Percentiles rank a stretch among this genome's conserved stretches.
phyloP scores from a whole-genome alignment of 2,329 filamentous ascomycete species.

The Ophiostoma australiae region DNA sequence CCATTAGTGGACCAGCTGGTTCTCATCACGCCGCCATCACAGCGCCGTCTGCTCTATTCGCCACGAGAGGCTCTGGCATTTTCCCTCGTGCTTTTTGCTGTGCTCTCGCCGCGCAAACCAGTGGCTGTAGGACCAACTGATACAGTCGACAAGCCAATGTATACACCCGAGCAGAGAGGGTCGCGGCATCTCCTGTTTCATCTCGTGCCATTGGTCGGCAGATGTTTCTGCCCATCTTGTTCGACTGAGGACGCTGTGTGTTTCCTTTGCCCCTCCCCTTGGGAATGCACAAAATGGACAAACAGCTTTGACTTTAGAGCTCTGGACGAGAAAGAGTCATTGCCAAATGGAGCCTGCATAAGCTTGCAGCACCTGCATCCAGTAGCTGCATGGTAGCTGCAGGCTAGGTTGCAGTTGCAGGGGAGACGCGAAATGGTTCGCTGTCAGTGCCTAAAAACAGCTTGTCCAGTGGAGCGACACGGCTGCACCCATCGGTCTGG shows the following conservation, averaged over 20 bases:
- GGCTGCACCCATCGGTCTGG: conserved; percentile 20
- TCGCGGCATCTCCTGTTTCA: conserved; percentile 25
- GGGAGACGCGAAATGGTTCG: conserved; percentile 29
- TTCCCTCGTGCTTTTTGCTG: background rate
- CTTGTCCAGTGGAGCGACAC: conserved; percentile 17
- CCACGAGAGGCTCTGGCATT: conserved; percentile 1
- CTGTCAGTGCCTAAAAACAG: conserved; percentile 31
- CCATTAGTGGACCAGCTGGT: background rate
- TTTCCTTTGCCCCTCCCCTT: background rate
- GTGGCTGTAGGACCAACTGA: conserved; percentile 22
- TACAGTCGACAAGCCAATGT: background rate
- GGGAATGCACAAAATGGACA: background rate
- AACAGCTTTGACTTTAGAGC: background rate
- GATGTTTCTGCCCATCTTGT: background rate
- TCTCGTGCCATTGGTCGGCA: conserved; percentile 24
- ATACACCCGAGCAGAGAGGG: conserved; percentile 4
- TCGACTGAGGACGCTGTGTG: background rate
- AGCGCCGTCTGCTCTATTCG: background rate
- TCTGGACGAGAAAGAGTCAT: conserved; percentile 2
- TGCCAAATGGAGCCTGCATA: background rate
- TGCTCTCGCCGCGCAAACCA: background rate
- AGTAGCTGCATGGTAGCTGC: conserved; percentile 24
- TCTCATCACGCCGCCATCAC: conserved; percentile 22
- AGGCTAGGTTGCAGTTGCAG: conserved; percentile 25
- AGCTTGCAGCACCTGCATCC: conserved; percentile 15